These are phyloP conservation scores for Geotrichum klebahnii DNA, from an alignment of 1,139 yeast genomes.

Conservation along the genomic window DNA sequence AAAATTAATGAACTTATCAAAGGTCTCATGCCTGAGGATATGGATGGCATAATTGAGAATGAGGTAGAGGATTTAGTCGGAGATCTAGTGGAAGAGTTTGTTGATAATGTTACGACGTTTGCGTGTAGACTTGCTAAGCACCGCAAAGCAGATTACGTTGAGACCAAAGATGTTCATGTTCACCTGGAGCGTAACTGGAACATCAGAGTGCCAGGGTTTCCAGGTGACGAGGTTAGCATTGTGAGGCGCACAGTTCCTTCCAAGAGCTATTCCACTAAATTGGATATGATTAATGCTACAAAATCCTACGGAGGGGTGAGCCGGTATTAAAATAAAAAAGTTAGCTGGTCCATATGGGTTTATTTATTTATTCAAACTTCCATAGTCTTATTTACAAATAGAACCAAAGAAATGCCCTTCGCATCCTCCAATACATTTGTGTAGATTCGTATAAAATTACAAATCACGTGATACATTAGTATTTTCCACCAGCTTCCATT, in stretches of 20 bases:
- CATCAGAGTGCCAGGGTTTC: constrained; percentile 84
- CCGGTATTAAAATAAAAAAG: too few relatives aligned
- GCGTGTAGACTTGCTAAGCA: constrained; percentile 95
- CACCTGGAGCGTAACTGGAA: constrained; percentile 96
- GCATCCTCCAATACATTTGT: too few relatives aligned
- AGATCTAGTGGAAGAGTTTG: constrained; percentile 94
- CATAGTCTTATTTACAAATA: too few relatives aligned
- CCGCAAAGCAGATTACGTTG: constrained; percentile 82
- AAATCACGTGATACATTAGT: too few relatives aligned
- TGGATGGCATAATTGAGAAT: constrained; percentile 63
- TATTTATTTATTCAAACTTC: too few relatives aligned
- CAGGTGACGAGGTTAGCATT: constrained; percentile 79
- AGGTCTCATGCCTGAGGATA: constrained; percentile 79
- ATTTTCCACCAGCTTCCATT: too few relatives aligned
- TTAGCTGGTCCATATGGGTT: background rate
- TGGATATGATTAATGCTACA: constrained; percentile 55
- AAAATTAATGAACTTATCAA: constrained; percentile 81
- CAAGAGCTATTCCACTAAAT: constrained; percentile 61
- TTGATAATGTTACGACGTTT: constrained; percentile 83
- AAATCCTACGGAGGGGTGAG: constrained; percentile 37
- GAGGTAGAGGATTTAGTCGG: constrained; percentile 91
- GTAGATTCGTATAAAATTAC: too few relatives aligned
- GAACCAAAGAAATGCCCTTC: too few relatives aligned
- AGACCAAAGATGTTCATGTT: constrained; percentile 82
- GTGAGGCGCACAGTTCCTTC: constrained; percentile 81